These are phyloP conservation scores for Alternaria rosae DNA, from an alignment of 2,329 filamentous ascomycete species.

Conservation along the genomic window DNA sequence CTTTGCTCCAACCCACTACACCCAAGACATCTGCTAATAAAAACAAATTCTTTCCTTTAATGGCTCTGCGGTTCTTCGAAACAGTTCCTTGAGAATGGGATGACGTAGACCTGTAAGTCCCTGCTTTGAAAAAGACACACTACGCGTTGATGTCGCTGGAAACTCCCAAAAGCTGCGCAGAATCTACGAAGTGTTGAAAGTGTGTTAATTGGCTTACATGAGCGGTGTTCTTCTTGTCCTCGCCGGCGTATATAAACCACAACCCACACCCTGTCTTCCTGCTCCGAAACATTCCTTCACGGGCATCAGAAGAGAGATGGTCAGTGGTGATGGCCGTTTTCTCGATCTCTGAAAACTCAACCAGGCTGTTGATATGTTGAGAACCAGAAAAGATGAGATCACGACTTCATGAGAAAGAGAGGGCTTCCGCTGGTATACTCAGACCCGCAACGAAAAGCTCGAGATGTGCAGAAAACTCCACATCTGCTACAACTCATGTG, in stretches of 20 bases:
- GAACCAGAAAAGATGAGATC: background rate
- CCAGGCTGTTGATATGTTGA: too few species aligned
- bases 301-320: too few species aligned
- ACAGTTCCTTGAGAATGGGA: background rate
- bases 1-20: background rate
- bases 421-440: too few species aligned
- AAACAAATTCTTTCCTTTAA: rapidly evolving
- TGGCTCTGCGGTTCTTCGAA: background rate
- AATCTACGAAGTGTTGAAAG: background rate
- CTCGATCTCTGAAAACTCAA: too few species aligned
- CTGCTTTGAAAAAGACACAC: background rate
- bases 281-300: too few species aligned
- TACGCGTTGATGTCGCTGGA: background rate
- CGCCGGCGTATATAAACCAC: background rate
- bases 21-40: background rate
- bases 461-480: too few species aligned
- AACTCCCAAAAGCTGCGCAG: background rate
- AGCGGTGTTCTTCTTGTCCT: background rate
- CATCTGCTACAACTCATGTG: too few species aligned
- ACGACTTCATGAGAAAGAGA: background rate
- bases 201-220: background rate
- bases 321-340: too few species aligned
- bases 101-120: background rate
- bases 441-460: too few species aligned
- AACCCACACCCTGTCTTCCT: too few species aligned